These are phyloP conservation scores for Hibiscus tridactylites DNA, from an alignment of 345 rosid species.

Conservation along the genomic window DNA sequence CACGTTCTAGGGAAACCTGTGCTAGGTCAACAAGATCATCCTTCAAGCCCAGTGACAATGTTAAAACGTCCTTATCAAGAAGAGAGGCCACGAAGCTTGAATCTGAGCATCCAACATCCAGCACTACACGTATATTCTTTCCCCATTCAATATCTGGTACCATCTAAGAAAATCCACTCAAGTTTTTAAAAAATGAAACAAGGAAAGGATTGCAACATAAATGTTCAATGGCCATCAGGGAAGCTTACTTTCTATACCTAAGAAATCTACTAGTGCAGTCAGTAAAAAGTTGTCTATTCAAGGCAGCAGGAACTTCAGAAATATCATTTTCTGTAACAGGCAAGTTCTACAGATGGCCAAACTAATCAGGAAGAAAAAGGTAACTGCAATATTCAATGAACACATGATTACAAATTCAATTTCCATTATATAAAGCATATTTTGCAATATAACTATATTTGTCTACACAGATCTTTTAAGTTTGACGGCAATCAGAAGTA, in stretches of 20 bases:
- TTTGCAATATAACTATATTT: neutral
- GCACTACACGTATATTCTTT: constrained; percentile 77
- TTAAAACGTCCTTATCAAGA: constrained; percentile 26
- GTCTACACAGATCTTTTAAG: neutral
- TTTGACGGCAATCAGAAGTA: neutral
- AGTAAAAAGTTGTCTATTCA: neutral
- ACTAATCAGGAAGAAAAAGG: neutral
- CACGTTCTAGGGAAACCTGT: constrained; percentile 81
- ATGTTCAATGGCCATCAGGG: neutral
- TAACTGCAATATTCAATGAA: neutral
- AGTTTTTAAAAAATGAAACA: constrained; percentile 19
- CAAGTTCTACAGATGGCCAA: neutral
- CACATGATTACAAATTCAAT: neutral
- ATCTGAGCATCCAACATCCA: constrained; percentile 75
- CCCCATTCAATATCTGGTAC: constrained; percentile 99
- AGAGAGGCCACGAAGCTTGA: constrained; percentile 69
- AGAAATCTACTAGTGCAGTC: neutral
- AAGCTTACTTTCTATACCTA: constrained; percentile 2
- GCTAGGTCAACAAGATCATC: constrained; percentile 18
- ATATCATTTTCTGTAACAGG: neutral
- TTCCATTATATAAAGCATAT: neutral
- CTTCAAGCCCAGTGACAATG: too few species aligned
- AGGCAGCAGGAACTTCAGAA: neutral
- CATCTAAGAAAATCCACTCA: constrained; percentile 57
- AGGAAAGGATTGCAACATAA: neutral